Evolutionary conservation across 2,329 filamentous ascomycete genomes (phyloP).

Genomic region (Drechslera avenae): DNA sequence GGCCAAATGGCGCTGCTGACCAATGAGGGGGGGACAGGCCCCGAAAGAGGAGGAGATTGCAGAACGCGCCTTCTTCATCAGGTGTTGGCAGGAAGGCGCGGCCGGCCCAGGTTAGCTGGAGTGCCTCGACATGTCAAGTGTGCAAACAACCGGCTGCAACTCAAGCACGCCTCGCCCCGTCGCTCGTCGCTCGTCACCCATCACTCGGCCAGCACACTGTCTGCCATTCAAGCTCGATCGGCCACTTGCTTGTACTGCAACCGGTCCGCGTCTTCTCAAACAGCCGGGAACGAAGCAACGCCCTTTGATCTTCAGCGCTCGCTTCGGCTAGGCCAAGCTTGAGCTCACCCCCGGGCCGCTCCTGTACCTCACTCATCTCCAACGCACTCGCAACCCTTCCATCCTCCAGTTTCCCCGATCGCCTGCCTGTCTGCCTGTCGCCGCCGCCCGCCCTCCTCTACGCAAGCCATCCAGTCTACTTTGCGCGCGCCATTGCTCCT

Average conservation of each 20-base stretch:
- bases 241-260: not conserved
- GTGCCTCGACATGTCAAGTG: too few relatives aligned
- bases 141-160: not conserved
- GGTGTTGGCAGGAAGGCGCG: constrained; percentile 4
- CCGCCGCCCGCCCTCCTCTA: constrained; percentile 12
- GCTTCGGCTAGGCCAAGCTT: constrained; percentile 39
- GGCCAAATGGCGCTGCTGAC: constrained; percentile 1
- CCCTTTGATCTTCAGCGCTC: constrained; percentile 25
- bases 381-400: constrained; percentile 30
- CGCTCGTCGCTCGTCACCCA: not conserved
- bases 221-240: too few relatives aligned
- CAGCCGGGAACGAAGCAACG: constrained; percentile 8
- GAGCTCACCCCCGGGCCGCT: constrained; percentile 29
- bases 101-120: not conserved
- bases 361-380: constrained; percentile 39
- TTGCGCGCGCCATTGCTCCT: constrained; percentile 36
- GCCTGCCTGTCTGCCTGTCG: constrained; percentile 7
- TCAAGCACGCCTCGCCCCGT: too few relatives aligned
- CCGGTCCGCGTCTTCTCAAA: not conserved
- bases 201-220: not conserved
- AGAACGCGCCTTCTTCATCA: constrained; percentile 36
- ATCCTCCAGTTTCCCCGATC: constrained; percentile 20
- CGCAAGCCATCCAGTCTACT: constrained; percentile 39
- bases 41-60: constrained; percentile 36
- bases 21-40: constrained; percentile 1